Percentiles rank a stretch among this genome's conserved stretches.
Conservation (phyloP, 352 stramenopile species). For the Phytophthora ohioensis region DNA sequence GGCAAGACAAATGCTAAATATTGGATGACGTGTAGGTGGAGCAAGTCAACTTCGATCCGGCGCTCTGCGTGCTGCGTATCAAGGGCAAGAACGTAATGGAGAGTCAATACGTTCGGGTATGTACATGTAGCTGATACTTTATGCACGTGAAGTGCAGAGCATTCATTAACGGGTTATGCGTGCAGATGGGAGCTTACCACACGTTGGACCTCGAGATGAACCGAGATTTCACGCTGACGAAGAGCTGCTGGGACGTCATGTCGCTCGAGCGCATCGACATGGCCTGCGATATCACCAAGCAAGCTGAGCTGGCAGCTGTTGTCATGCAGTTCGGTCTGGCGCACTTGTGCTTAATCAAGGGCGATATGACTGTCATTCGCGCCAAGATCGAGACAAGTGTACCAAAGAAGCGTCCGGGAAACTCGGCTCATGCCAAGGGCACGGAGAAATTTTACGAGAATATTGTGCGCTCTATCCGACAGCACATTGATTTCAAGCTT, state of each 20-base stretch:
- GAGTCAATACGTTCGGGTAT: constrained; percentile 94
- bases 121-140: constrained; percentile 11
- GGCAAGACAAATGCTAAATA: background rate
- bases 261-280: constrained; percentile 96
- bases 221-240: constrained; percentile 96
- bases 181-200: constrained; percentile 96
- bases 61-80: constrained; percentile 93
- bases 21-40: constrained; percentile 75
- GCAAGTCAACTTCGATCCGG: constrained; percentile 97
- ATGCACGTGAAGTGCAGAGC: background rate
- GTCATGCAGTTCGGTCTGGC: constrained; percentile 97
- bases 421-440: constrained; percentile 93
- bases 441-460: constrained; percentile 97
- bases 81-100: constrained; percentile 95
- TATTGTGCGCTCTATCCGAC: constrained; percentile 95
- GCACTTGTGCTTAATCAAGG: constrained; percentile 98
- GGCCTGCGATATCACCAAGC: constrained; percentile 94
- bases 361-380: constrained; percentile 95
- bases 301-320: constrained; percentile 96
- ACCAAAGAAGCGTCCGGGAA: constrained; percentile 97
- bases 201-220: constrained; percentile 97
- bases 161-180: background rate
- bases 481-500: constrained; percentile 97
- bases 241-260: constrained; percentile 98
- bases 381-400: constrained; percentile 97